These are phyloP conservation scores for Diutina rugosa DNA, from an alignment of 1,139 yeast species.

Conservation along the genomic window DNA sequence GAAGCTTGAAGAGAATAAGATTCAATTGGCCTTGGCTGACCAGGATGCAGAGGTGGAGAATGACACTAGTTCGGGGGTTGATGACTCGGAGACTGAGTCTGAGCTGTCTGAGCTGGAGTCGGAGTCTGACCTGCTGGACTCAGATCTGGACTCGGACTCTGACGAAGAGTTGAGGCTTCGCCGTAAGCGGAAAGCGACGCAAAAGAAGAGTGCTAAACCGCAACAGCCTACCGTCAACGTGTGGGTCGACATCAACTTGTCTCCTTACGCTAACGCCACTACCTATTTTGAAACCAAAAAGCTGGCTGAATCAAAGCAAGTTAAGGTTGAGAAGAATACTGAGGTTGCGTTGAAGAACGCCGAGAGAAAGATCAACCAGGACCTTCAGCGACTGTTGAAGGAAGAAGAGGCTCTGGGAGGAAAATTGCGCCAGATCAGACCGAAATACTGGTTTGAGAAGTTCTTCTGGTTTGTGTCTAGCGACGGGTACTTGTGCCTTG, in stretches of 20 bases:
- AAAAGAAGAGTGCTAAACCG: constrained; percentile 9
- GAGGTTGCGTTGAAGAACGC: constrained; percentile 74
- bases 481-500: constrained; percentile 78
- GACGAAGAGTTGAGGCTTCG: constrained; percentile 11
- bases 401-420: constrained; percentile 1
- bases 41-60: constrained; percentile 11
- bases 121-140: constrained; percentile 10
- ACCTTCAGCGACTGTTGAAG: constrained; percentile 13
- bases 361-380: constrained; percentile 64
- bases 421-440: constrained; percentile 25
- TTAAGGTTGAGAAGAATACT: constrained; percentile 70
- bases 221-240: constrained; percentile 27
- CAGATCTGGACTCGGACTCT: constrained; percentile 17
- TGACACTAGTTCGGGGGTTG: constrained; percentile 6
- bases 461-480: constrained; percentile 85
- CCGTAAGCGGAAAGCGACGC: constrained; percentile 3
- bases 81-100: constrained; percentile 1
- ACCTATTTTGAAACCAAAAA: constrained; percentile 71
- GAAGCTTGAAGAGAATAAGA: constrained; percentile 56
- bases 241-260: constrained; percentile 51
- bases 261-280: constrained; percentile 90
- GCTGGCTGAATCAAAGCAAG: constrained; percentile 65
- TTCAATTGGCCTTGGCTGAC: constrained; percentile 47
- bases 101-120: constrained; percentile 6
- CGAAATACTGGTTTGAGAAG: constrained; percentile 86